These are phyloP conservation scores for Pichia sp. DNA, from an alignment of 1,139 yeast genomes.

Conservation along the genomic window DNA sequence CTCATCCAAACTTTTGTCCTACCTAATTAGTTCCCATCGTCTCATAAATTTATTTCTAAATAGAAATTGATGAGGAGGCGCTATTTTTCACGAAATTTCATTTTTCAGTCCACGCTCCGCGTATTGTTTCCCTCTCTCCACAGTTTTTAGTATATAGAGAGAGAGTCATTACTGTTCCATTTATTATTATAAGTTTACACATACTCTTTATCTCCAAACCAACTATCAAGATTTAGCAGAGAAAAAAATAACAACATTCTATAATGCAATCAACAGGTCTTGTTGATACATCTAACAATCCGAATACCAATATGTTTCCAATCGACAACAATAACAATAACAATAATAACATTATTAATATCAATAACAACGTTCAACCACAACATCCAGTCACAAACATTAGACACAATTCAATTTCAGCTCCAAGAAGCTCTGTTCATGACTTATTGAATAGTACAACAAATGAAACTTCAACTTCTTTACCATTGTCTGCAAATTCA, in stretches of 20 bases:
- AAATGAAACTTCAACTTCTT: not conserved
- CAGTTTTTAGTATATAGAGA: no score
- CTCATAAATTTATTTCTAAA: no score
- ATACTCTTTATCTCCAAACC: no score
- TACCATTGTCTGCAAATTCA: conserved; percentile 3
- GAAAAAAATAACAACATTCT: not conserved
- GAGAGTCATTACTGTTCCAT: no score
- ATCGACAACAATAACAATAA: not conserved
- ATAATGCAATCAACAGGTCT: not conserved
- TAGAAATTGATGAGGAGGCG: no score
- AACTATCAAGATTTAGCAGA: no score
- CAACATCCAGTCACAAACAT: not conserved
- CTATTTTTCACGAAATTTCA: not conserved
- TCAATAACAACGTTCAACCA: not conserved
- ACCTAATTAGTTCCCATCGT: not conserved
- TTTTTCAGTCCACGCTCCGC: not conserved
- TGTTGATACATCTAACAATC: not conserved
- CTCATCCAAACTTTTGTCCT: not conserved
- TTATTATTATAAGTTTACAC: no score
- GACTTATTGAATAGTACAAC: not conserved
- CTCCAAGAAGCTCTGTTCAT: not conserved
- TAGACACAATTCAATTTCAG: not conserved
- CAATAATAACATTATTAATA: not conserved
- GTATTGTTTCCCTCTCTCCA: not conserved
- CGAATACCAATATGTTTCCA: not conserved